Evolutionary conservation across 148 eudicot species (phyloP), one percentile per base, ranked within the genome.

Genomic region (Suaeda aralocaspica): DNA sequence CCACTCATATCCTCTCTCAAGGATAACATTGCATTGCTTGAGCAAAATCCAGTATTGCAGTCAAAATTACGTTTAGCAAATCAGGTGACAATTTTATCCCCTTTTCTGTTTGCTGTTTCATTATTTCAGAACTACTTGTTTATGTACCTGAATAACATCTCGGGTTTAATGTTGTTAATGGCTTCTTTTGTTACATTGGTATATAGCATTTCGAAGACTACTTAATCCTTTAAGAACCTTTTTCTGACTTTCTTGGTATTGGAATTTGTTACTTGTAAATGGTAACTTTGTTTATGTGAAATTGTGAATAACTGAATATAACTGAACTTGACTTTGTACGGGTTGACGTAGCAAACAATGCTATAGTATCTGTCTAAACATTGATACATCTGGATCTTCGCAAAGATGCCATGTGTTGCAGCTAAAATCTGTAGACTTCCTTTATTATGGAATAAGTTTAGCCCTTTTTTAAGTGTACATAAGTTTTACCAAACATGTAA

Each of bases 11-110:
- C 75, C 30, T 82, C 88, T 48, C 85, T 89, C 48, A 83, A 76
- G 75, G 88, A 89, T 48, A 84, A 86, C 68, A 48, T 89, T 18
- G 72, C 82, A 62, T 78, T 86, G 36, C 85, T 91, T 51, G 99
- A 94, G 82, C 74, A 64, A 52, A 84, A 80, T 80, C 82, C 82
- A 10, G 65, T 77, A 68, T 70, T 79, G 70, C 79, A 48, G 39
- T 68, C 80, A 28, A 86, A 82, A 78, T 69, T 77, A 63, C 78
- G 67, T 65, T 50, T 49, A 39, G 81, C 83, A 52, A 51, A 71
- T 53, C 77, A 87, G 90, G 97, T 91, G 74, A 67, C 58, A 29
- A 31, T 8, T 1, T 44, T 13, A n/a, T 33, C 44, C 26, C 18
- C n/a, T 60, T 30, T 53, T 21, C 41, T 7, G 15, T 42, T 22